Evolutionary conservation across 371 early-diverging fungal genomes (phyloP).

Genomic region (Actinomortierella ambigua): DNA sequence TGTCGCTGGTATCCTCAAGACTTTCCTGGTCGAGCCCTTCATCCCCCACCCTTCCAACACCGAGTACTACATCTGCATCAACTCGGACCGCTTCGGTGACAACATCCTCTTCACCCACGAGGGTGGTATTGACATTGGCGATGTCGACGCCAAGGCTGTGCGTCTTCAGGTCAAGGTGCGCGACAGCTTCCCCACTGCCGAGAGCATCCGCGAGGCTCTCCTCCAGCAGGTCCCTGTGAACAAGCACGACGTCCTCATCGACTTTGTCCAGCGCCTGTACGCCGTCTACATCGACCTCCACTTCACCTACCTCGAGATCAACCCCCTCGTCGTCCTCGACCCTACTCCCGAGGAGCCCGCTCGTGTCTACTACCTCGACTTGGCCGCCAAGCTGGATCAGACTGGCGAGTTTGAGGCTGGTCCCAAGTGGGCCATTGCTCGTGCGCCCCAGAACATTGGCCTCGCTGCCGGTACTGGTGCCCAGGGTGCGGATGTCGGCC

Average conservation of each 20-base stretch:
- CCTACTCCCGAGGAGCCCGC: slow-evolving; percentile 53
- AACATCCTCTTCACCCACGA: slow-evolving; percentile 95
- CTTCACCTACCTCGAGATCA: slow-evolving; percentile 98
- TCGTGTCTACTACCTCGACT: slow-evolving; percentile 90
- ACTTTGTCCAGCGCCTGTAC: slow-evolving; percentile 91
- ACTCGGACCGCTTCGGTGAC: slow-evolving; percentile 95
- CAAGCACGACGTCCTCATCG: slow-evolving; percentile 85
- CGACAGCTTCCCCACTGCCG: slow-evolving; percentile 65
- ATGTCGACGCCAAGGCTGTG: slow-evolving; percentile 97
- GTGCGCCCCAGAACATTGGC: slow-evolving; percentile 68
- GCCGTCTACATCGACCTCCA: slow-evolving; percentile 94
- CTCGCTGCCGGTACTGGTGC: slow-evolving; percentile 19
- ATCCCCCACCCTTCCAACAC: slow-evolving; percentile 89
- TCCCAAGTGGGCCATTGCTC: slow-evolving; percentile 85
- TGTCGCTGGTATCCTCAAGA: slow-evolving; percentile 87
- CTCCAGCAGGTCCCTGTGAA: slow-evolving; percentile 67
- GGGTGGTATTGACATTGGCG: slow-evolving; percentile 98
- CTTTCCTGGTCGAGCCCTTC: slow-evolving; percentile 96
- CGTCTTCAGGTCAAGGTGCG: slow-evolving; percentile 79
- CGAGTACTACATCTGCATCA: slow-evolving; percentile 97
- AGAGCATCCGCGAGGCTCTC: slow-evolving; percentile 68
- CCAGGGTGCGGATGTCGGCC: slow-evolving; percentile 73
- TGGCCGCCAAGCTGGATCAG: slow-evolving; percentile 98
- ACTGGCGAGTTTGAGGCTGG: slow-evolving; percentile 97
- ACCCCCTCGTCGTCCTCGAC: slow-evolving; percentile 95